These are phyloP conservation scores for Termitomyces titanicus DNA, from an alignment of 768 basidiomycete species.

Conservation along the genomic window DNA sequence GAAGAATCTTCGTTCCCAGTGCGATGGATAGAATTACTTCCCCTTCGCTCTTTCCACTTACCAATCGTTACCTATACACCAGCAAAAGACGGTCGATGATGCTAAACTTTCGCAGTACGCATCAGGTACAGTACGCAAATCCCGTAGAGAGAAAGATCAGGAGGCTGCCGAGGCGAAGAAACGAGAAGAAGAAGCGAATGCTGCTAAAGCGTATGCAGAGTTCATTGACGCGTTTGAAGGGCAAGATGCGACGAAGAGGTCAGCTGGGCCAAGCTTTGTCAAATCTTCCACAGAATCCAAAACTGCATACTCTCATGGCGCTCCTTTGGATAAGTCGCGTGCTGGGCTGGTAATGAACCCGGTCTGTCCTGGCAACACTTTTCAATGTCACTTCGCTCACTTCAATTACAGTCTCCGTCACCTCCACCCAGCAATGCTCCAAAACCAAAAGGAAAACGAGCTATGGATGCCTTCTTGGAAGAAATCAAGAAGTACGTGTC, in stretches of 20 bases:
- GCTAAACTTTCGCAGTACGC: conserved; percentile 84
- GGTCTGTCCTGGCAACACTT: conserved; percentile 8
- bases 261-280: conserved; percentile 52
- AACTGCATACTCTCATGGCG: conserved; percentile 40
- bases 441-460: conserved; percentile 90
- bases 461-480: conserved; percentile 94
- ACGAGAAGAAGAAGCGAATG: conserved; percentile 76
- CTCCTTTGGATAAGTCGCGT: conserved; percentile 18
- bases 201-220: conserved; percentile 78
- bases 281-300: conserved; percentile 57
- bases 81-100: conserved; percentile 86
- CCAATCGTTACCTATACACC: conserved; percentile 47
- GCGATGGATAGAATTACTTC: conserved; percentile 79
- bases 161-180: conserved; percentile 91
- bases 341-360: conserved; percentile 8
- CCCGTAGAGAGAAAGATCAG: conserved; percentile 86
- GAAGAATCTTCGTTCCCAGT: conserved; percentile 87
- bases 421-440: conserved; percentile 44
- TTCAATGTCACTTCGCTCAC: background rate
- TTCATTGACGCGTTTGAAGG: conserved; percentile 84
- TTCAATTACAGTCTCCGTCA: conserved; percentile 46
- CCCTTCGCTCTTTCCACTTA: conserved; percentile 53
- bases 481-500: conserved; percentile 82
- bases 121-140: conserved; percentile 85
- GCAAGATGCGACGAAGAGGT: conserved; percentile 51